Evolutionary conservation across 2,329 filamentous ascomycete species (phyloP).

Genomic region (Aspergillus sojae): DNA sequence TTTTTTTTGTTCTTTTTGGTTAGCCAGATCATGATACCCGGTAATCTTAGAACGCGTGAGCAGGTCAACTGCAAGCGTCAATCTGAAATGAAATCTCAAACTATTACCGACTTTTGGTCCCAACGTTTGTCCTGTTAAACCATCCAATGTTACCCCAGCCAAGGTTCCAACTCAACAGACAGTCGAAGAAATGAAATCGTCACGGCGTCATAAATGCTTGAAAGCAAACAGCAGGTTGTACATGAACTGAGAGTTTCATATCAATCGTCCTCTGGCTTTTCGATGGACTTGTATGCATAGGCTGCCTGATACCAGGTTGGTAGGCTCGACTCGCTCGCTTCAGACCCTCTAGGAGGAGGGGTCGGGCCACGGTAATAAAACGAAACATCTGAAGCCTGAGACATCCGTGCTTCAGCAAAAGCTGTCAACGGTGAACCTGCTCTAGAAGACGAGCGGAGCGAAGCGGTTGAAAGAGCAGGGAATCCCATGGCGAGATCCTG

Average conservation of each 20-base stretch:
- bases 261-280: not conserved
- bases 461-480: not conserved
- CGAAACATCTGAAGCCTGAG: not conserved
- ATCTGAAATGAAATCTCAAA: not conserved
- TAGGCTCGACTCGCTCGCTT: not conserved
- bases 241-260: not conserved
- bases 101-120: not conserved
- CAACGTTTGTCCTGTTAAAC: not conserved
- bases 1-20: not conserved
- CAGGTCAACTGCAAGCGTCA: not conserved
- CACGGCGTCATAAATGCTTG: not conserved
- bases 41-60: not conserved
- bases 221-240: not conserved
- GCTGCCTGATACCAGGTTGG: not conserved
- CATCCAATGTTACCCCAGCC: not conserved
- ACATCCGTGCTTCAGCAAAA: not conserved
- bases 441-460: not conserved
- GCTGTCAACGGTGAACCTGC: not conserved
- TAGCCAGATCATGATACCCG: conserved; percentile 2
- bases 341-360: not conserved
- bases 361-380: not conserved
- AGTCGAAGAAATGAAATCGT: not conserved
- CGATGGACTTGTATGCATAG: not conserved
- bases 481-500: not conserved
- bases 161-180: not conserved